Conservation (phyloP, 345 rosid species). For the Kandelia obovata region DNA sequence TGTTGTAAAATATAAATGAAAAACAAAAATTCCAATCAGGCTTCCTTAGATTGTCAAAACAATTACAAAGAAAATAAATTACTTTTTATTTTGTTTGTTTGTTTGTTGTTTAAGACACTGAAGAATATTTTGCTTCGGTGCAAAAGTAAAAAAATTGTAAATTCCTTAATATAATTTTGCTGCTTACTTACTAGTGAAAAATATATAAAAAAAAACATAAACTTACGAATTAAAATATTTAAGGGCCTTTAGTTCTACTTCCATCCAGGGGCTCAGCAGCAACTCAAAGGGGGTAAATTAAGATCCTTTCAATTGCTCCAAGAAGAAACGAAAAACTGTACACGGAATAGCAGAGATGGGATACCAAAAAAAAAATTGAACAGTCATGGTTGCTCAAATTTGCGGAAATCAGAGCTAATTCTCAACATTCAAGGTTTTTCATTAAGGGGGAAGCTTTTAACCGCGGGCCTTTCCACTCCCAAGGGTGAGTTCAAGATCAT, state of each 20-base stretch:
- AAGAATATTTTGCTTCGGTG: too few relatives aligned
- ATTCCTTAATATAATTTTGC: too few relatives aligned
- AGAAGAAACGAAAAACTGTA: constrained; percentile 21
- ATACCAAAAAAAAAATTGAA: constrained; percentile 1
- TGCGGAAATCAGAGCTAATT: neutral
- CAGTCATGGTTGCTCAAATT: neutral
- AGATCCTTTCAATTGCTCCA: constrained; percentile 5
- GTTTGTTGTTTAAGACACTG: too few relatives aligned
- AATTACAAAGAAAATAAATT: too few relatives aligned
- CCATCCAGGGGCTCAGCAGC: neutral
- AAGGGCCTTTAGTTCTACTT: neutral
- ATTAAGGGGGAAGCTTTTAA: constrained; percentile 15
- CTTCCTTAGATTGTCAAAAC: too few relatives aligned
- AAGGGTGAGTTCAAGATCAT: constrained; percentile 95
- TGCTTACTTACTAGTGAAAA: too few relatives aligned
- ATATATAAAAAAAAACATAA: too few relatives aligned
- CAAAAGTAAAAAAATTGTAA: too few relatives aligned
- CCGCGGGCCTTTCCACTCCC: constrained; percentile 63
- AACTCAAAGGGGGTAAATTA: constrained; percentile 5
- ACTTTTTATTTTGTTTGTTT: too few relatives aligned
- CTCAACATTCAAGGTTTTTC: neutral
- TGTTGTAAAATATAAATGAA: constrained; percentile 6
- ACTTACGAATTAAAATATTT: too few relatives aligned
- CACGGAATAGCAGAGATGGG: constrained; percentile 7
- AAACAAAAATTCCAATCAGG: neutral